These are phyloP conservation scores for Acanthamoeba castellanii DNA, from an alignment of 208 protist genomes.

Conservation along the genomic window DNA sequence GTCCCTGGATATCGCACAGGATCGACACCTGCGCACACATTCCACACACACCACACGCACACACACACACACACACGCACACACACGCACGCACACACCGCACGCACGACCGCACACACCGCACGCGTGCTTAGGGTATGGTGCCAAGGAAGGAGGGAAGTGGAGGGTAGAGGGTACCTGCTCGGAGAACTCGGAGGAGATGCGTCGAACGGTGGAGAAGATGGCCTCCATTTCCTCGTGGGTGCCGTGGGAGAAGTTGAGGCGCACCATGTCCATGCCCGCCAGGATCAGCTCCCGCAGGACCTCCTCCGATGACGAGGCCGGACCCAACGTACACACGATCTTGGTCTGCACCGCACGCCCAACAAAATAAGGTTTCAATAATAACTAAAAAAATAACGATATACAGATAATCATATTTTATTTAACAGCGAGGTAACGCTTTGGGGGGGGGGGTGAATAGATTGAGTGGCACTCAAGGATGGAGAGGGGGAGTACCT, in stretches of 20 bases:
- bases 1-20: constrained; percentile 74
- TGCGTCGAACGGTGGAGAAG: constrained; percentile 72
- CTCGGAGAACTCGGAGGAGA: constrained; percentile 67
- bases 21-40: constrained; percentile 44
- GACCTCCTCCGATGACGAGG: constrained; percentile 66
- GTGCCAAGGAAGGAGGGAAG: background rate
- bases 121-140: background rate
- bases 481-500: background rate
- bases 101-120: background rate
- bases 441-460: background rate
- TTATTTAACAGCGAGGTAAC: too few species aligned
- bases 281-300: constrained; percentile 62
- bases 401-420: background rate
- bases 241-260: constrained; percentile 78
- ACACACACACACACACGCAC: background rate
- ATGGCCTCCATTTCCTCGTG: constrained; percentile 66
- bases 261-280: constrained; percentile 77
- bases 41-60: background rate
- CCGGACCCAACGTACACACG: constrained; percentile 77
- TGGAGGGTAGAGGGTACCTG: background rate
- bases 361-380: background rate
- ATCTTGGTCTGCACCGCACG: constrained; percentile 68
- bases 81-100: background rate
- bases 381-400: background rate
- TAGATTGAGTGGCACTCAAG: background rate